Conservation (phyloP, 768 basidiomycete genomes). For the Porphyrellus cyaneotinctus region DNA sequence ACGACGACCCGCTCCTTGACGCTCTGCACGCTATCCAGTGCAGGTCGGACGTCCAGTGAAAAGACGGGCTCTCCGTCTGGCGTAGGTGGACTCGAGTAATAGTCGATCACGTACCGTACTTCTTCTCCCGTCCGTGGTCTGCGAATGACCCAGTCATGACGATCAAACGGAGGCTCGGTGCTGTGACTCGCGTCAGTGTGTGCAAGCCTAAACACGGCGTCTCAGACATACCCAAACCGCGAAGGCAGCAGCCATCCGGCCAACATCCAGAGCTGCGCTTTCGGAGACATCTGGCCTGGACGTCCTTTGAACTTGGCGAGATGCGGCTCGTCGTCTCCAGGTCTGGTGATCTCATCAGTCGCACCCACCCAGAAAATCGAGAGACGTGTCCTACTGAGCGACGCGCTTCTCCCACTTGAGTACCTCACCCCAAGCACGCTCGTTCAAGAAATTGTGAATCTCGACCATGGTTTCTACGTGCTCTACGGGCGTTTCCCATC, state of each 20-base stretch:
- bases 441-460: conserved; percentile 97
- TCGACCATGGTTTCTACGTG: conserved; percentile 96
- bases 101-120: conserved; percentile 96
- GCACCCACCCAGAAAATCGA: neutral
- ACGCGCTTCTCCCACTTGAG: conserved; percentile 82
- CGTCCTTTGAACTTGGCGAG: conserved; percentile 83
- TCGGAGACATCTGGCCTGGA: conserved; percentile 92
- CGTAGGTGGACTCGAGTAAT: conserved; percentile 90
- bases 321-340: conserved; percentile 56
- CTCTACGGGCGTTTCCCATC: conserved; percentile 96
- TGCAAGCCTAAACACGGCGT: neutral
- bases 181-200: conserved; percentile 39
- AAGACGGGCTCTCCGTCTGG: conserved; percentile 93
- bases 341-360: conserved; percentile 34
- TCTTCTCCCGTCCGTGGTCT: conserved; percentile 75
- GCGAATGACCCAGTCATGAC: conserved; percentile 95
- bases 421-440: conserved; percentile 94
- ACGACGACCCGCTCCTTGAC: conserved; percentile 67
- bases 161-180: conserved; percentile 90
- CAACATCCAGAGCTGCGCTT: conserved; percentile 82
- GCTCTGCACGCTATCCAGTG: conserved; percentile 80
- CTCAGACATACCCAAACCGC: conserved; percentile 79
- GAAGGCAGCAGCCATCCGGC: conserved; percentile 88
- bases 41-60: conserved; percentile 92
- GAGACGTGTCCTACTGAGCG: conserved; percentile 19